A percentile compares a stretch with the other conserved stretches of the same genome.
These are phyloP conservation scores for Psilocybe sp. DNA, from an alignment of 768 basidiomycete species.

Conservation along the genomic window DNA sequence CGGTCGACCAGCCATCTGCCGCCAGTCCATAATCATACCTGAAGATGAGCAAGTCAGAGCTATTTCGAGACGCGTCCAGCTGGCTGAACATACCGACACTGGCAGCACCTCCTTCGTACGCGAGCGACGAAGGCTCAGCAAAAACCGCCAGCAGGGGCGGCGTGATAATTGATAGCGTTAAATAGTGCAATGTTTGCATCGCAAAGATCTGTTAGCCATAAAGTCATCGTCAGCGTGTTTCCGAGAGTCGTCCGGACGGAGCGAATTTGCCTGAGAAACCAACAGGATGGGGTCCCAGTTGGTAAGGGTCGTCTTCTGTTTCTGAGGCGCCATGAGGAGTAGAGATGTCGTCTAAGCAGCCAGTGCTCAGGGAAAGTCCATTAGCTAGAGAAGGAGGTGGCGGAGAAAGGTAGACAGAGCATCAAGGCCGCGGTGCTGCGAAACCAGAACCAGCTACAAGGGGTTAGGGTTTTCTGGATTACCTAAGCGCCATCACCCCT, in stretches of 20 bases:
- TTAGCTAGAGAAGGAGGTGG: slow-evolving; percentile 6
- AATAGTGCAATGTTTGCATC: slow-evolving; percentile 91
- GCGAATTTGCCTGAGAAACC: slow-evolving; percentile 34
- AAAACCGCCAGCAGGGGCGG: slow-evolving; percentile 77
- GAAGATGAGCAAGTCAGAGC: neutral
- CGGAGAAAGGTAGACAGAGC: neutral
- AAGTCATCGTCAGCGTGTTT: neutral
- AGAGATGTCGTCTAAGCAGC: slow-evolving; percentile 10
- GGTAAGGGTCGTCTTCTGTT: slow-evolving; percentile 30
- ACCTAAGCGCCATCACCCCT: too few species aligned
- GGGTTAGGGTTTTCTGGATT: too few species aligned
- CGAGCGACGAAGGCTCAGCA: slow-evolving; percentile 67
- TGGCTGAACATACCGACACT: slow-evolving; percentile 57
- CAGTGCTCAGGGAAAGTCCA: slow-evolving; percentile 13
- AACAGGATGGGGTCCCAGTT: slow-evolving; percentile 91
- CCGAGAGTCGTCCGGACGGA: neutral
- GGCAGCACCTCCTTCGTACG: slow-evolving; percentile 76
- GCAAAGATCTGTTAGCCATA: slow-evolving; percentile 71
- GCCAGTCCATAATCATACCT: slow-evolving; percentile 98
- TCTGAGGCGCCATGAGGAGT: slow-evolving; percentile 31
- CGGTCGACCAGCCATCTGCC: slow-evolving; percentile 85
- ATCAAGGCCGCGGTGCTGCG: too few species aligned
- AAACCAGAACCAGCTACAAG: too few species aligned
- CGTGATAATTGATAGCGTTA: slow-evolving; percentile 78
- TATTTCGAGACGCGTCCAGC: neutral